phyloP scores from a whole-genome alignment of 2,329 filamentous ascomycete genomes.

The Amphichorda felina region DNA sequence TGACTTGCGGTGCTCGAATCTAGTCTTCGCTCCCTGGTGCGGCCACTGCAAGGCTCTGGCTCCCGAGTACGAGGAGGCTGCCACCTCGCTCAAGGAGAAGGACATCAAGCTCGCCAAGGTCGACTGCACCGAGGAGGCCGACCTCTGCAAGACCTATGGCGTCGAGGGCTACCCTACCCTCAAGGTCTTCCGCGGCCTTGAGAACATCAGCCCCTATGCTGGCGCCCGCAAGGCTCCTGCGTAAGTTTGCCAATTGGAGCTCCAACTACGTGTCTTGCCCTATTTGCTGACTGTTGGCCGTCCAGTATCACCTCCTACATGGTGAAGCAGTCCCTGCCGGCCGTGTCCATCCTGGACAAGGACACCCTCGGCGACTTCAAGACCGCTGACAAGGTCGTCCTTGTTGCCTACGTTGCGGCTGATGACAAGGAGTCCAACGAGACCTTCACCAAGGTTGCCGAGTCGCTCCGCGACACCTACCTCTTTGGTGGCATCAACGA shows the following conservation, averaged over 20 bases:
- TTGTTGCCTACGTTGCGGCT: constrained; percentile 76
- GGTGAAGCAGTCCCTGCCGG: constrained; percentile 93
- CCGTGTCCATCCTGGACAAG: constrained; percentile 72
- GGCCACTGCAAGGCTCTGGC: constrained; percentile 98
- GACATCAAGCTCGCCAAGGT: constrained; percentile 76
- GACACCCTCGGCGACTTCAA: constrained; percentile 92
- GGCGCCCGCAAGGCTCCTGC: constrained; percentile 80
- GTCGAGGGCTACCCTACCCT: constrained; percentile 98
- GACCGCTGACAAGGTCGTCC: constrained; percentile 90
- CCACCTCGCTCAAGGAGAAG: constrained; percentile 77
- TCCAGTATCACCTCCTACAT: constrained; percentile 68
- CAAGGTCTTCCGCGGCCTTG: constrained; percentile 91
- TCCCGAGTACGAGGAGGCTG: constrained; percentile 81
- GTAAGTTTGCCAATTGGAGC: constrained; percentile 28
- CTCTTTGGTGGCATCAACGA: constrained; percentile 87
- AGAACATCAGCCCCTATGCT: constrained; percentile 71
- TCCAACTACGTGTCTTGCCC: constrained; percentile 3
- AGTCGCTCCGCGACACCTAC: constrained; percentile 76
- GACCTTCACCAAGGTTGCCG: constrained; percentile 64
- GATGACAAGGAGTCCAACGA: constrained; percentile 79
- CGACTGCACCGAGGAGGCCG: constrained; percentile 89
- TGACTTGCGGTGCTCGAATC: constrained; percentile 17
- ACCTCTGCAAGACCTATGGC: constrained; percentile 80
- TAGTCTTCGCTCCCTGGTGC: constrained; percentile 93
- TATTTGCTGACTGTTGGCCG: constrained; percentile 8